Percentiles rank a stretch among this genome's conserved stretches.
phyloP scores from a whole-genome alignment of 2,329 filamentous ascomycete genomes.

The Sclerotiophoma versabilis region DNA sequence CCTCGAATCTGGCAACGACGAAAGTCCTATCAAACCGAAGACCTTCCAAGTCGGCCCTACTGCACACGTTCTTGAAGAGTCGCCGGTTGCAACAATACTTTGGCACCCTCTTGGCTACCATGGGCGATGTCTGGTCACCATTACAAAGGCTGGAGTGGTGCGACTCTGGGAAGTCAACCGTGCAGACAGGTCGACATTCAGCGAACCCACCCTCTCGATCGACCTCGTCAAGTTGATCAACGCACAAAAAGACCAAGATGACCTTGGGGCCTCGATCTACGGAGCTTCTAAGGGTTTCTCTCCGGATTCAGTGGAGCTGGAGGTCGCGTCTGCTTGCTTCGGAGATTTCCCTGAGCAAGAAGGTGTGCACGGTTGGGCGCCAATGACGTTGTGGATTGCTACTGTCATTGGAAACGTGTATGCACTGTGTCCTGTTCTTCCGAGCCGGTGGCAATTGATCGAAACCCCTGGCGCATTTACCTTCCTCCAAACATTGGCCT shows the following conservation, averaged over 20 bases:
- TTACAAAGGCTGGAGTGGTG: conserved; percentile 87
- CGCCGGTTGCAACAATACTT: conserved; percentile 78
- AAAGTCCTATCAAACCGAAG: conserved; percentile 75
- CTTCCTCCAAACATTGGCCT: conserved; percentile 80
- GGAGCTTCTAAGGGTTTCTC: conserved; percentile 83
- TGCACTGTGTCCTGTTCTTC: conserved; percentile 87
- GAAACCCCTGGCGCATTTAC: conserved; percentile 60
- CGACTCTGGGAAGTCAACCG: conserved; percentile 88
- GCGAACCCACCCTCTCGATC: conserved; percentile 80
- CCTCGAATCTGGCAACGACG: conserved; percentile 75
- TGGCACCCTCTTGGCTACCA: conserved; percentile 93
- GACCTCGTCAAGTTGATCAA: conserved; percentile 90
- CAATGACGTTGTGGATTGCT: conserved; percentile 97
- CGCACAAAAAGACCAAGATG: conserved; percentile 80
- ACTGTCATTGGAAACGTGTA: conserved; percentile 95
- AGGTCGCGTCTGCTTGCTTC: conserved; percentile 89
- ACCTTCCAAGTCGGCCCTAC: conserved; percentile 92
- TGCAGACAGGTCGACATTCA: conserved; percentile 86
- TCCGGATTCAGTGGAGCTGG: conserved; percentile 89
- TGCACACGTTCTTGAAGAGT: conserved; percentile 85
- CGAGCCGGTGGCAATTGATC: conserved; percentile 77
- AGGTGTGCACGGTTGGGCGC: conserved; percentile 76
- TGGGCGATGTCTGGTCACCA: conserved; percentile 82
- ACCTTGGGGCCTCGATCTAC: conserved; percentile 78
- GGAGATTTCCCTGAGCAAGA: conserved; percentile 68